Evolutionary conservation across 805 yeast genomes (phyloP), one percentile per base, ranked within the genome.

Genomic region (Cyberlindnera maclurae): DNA sequence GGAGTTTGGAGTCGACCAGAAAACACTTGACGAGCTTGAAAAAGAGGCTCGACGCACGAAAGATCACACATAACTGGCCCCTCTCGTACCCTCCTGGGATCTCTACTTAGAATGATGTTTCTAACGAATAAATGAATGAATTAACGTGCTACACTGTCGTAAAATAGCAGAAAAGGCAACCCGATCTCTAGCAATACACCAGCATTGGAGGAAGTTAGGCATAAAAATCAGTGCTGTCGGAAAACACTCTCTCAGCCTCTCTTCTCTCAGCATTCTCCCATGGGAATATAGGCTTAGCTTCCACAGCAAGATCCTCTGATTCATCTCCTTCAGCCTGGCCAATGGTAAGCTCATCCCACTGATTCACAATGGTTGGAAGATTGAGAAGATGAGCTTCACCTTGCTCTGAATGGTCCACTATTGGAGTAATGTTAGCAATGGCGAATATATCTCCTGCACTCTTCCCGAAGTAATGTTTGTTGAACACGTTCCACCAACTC

Each of bases 1-100:
- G 4, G 53, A 62, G 12, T 81, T 82, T 56, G 82, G 82, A 5
- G 70, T 81, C 26, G 62, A 66, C 40, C 75, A 69, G 31, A 70
- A 61, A 4, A 63, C 71, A 15, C 43, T 71, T 11, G 24, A 29
- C 15, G 37, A 28, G 11, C 27, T 34, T 10, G 26, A 27, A 11
- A 9, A 18, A 12, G 31, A 34, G 27, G 12, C 18, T 20, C 8
- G 8, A 8, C 24, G 8, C 5, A 8, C 8, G 24, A 20, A 20
- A 20, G 24, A 20, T 20, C 24, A 20, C 24, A 20, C 24, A 5
- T 20, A 20, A 20, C 24, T 20, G 24, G n/a, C n/a, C n/a, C n/a
- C 24, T 20, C 8, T 20, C 24, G 8, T 6, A 8, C 24, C 12
- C 15, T 8, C 8, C 5, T 20, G 24, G 5, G 8, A 8, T 20